Conservation (phyloP, 2,329 filamentous ascomycete genomes). For the Pseudopyricularia javanii region DNA sequence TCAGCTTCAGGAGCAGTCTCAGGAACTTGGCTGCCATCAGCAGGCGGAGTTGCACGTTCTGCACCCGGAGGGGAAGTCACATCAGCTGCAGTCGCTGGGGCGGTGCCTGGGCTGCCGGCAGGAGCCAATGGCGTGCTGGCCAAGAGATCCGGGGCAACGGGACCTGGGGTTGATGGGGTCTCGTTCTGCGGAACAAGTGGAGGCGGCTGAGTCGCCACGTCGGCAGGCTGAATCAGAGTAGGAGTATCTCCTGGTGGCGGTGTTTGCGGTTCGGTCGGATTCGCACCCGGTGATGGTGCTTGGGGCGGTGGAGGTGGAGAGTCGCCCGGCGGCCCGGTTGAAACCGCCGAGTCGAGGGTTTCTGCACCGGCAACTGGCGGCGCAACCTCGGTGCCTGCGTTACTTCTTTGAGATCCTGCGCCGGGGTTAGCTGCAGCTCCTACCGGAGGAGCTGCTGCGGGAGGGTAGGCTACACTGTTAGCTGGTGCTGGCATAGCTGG, state of each 20-base stretch:
- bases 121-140: not conserved
- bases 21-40: not conserved
- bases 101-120: not conserved
- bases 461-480: not conserved
- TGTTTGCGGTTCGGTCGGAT: not conserved
- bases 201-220: not conserved
- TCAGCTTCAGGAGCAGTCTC: not conserved
- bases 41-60: not conserved
- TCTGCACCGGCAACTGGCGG: not conserved
- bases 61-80: not conserved
- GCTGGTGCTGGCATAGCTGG: not conserved
- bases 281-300: not conserved
- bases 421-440: not conserved
- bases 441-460: not conserved
- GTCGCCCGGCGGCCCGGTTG: not conserved
- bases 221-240: not conserved
- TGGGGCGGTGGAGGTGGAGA: not conserved
- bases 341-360: not conserved
- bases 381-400: not conserved
- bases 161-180: not conserved
- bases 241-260: not conserved
- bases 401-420: not conserved
- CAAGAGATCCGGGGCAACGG: not conserved
- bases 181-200: not conserved
- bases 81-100: not conserved